Base-by-base conservation (phyloP, 129 eudicot species). In the Arctium lappa region DNA sequence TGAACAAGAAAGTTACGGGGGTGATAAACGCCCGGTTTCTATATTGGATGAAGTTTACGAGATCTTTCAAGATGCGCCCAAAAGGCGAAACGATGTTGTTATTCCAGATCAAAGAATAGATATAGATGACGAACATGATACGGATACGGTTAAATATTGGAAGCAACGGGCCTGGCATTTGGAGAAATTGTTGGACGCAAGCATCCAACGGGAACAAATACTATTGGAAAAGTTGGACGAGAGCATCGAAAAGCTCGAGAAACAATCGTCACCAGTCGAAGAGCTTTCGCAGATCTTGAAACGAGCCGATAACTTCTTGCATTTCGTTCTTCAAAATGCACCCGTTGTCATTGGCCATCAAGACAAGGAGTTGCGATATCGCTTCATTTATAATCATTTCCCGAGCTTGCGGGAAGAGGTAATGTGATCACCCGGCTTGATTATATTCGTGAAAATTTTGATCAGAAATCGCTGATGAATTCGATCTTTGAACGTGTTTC, bases 311-410 rank as follows among this genome's bases (percentile, higher is more conserved):
- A 91, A 93, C 75, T 93, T 87, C 76, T 85, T 93, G 73, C 97
- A 93, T 82, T 93, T 91, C 74, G 88, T 93, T 80, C 91, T 91
- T 75, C 95, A 93, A 83, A 93, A 86, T 73, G 95, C 93, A 50
- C 97, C 95, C 0, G 91, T 93, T 77, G 96, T 93, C 69, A 88
- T 93, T 40, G 97, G 97, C 38, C 97, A 93, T 82, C 95, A 89
- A 94, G 97, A 93, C 48, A 89, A 88, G 48, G 95, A 93, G 38
- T 79, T 93, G 87, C 86, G 90, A 5, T 91, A 93, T 70, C 92
- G 95, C 22, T 93, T 93, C 69, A 91, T 91, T 75, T 91, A 91
- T 82, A 93, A 93, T 66, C 97, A 91, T 72, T 91, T 89, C 79
- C 97, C 93, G 70, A 85, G 91, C 83, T 83, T 91, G 69, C 85